Evolutionary conservation across 1,284 basidiomycete genomes (phyloP).

Genomic region (Sanghuangporus baumii): DNA sequence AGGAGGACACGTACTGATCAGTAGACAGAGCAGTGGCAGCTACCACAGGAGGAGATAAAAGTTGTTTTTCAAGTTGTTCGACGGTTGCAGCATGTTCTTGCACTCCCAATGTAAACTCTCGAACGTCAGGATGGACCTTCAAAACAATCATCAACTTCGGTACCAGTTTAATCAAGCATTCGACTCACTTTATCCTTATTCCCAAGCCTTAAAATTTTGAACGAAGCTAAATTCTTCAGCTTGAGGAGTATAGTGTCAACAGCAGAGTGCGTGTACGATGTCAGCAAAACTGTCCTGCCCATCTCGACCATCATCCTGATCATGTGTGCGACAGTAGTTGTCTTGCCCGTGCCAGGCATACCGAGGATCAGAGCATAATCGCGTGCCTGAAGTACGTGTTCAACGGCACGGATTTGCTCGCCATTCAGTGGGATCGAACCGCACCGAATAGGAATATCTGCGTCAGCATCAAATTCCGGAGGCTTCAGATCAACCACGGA

Average conservation of each 20-base stretch:
- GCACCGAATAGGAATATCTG: constrained; percentile 17
- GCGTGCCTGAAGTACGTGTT: constrained; percentile 68
- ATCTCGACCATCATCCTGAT: constrained; percentile 74
- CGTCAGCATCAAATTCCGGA: constrained; percentile 55
- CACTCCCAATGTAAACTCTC: constrained; percentile 62
- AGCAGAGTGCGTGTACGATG: constrained; percentile 95
- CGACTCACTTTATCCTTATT: constrained; percentile 81
- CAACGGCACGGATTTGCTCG: constrained; percentile 72
- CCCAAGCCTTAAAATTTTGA: constrained; percentile 80
- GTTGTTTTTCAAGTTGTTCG: constrained; percentile 72
- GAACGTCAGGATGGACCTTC: constrained; percentile 77
- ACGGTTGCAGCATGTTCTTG: constrained; percentile 53
- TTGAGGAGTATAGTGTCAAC: constrained; percentile 94
- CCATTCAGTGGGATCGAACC: constrained; percentile 49
- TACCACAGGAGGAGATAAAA: constrained; percentile 87
- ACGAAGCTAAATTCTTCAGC: constrained; percentile 55
- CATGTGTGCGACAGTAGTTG: constrained; percentile 88
- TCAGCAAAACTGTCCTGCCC: constrained; percentile 86
- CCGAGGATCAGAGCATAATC: constrained; percentile 94
- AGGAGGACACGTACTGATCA: constrained; percentile 67
- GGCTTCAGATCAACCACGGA: constrained; percentile 78
- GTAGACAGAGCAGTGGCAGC: constrained; percentile 93
- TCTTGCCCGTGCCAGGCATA: constrained; percentile 99
- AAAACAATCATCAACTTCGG: not conserved
- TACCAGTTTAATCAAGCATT: not conserved